These are phyloP conservation scores for Middelhovenomyces tepae DNA, from an alignment of 805 yeast species.

Conservation along the genomic window DNA sequence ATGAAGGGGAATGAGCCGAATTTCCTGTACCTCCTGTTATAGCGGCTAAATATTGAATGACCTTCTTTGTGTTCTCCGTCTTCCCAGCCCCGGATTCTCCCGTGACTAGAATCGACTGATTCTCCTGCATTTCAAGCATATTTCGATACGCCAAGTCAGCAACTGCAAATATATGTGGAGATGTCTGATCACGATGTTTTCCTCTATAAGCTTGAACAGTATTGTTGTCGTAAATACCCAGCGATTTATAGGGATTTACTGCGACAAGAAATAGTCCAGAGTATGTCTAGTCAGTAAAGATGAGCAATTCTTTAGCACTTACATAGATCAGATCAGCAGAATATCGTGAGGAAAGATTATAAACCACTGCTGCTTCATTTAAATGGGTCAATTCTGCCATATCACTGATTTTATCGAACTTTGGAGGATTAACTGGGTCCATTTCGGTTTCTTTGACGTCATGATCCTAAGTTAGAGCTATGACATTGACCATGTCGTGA, in stretches of 20 bases:
- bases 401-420: slow-evolving; percentile 84
- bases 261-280: slow-evolving; percentile 95
- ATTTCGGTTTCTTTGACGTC: slow-evolving; percentile 37
- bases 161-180: slow-evolving; percentile 86
- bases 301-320: slow-evolving; percentile 4
- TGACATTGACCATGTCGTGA: background rate
- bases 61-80: slow-evolving; percentile 93
- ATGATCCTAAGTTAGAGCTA: slow-evolving; percentile 25
- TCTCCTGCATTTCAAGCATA: slow-evolving; percentile 54
- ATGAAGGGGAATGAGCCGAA: slow-evolving; percentile 19
- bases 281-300: slow-evolving; percentile 53
- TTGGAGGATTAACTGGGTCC: slow-evolving; percentile 76
- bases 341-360: slow-evolving; percentile 74
- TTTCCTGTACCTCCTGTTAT: slow-evolving; percentile 56
- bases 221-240: slow-evolving; percentile 61
- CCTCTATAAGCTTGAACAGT: slow-evolving; percentile 48
- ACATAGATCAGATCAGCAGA: slow-evolving; percentile 53
- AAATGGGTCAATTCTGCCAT: slow-evolving; percentile 93
- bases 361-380: slow-evolving; percentile 91
- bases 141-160: slow-evolving; percentile 81
- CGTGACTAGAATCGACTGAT: slow-evolving; percentile 91
- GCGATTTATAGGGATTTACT: slow-evolving; percentile 75
- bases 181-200: slow-evolving; percentile 33
- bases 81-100: slow-evolving; percentile 99
- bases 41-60: slow-evolving; percentile 82